Conservation (phyloP, 192 early-diverging fungal species). For the Podila epigama region DNA sequence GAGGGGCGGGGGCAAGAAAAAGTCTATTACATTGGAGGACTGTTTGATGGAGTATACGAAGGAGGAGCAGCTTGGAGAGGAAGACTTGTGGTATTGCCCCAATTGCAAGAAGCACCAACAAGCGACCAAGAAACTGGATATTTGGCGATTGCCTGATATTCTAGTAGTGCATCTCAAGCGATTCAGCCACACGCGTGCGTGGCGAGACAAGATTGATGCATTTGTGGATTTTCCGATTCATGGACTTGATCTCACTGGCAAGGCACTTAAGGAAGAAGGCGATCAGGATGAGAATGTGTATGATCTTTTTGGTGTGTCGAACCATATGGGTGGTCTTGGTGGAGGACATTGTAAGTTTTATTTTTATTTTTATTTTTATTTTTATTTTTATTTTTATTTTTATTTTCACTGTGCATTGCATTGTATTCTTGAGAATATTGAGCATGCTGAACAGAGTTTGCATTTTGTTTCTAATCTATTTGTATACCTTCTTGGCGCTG, state of each 20-base stretch:
- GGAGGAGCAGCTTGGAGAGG: slow-evolving; percentile 87
- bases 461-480: neutral
- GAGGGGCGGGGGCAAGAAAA: slow-evolving; percentile 58
- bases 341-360: slow-evolving; percentile 70
- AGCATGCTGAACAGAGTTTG: neutral
- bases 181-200: slow-evolving; percentile 91
- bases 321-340: slow-evolving; percentile 77
- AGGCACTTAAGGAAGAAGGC: slow-evolving; percentile 23
- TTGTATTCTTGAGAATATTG: neutral
- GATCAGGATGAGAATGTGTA: slow-evolving; percentile 60
- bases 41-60: slow-evolving; percentile 89
- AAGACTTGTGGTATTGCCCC: slow-evolving; percentile 92
- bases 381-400: neutral
- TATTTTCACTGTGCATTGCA: neutral
- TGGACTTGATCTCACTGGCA: slow-evolving; percentile 60
- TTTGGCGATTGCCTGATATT: slow-evolving; percentile 85
- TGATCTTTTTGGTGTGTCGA: slow-evolving; percentile 86
- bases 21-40: slow-evolving; percentile 66
- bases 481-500: no score
- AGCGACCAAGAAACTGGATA: slow-evolving; percentile 75
- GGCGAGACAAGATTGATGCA: slow-evolving; percentile 91
- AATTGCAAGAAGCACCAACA: slow-evolving; percentile 69
- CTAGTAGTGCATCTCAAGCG: slow-evolving; percentile 94
- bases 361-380: no score
- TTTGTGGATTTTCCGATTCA: slow-evolving; percentile 83